phyloP scores from a whole-genome alignment of 495 filamentous ascomycete species.

The Neurospora terricola region DNA sequence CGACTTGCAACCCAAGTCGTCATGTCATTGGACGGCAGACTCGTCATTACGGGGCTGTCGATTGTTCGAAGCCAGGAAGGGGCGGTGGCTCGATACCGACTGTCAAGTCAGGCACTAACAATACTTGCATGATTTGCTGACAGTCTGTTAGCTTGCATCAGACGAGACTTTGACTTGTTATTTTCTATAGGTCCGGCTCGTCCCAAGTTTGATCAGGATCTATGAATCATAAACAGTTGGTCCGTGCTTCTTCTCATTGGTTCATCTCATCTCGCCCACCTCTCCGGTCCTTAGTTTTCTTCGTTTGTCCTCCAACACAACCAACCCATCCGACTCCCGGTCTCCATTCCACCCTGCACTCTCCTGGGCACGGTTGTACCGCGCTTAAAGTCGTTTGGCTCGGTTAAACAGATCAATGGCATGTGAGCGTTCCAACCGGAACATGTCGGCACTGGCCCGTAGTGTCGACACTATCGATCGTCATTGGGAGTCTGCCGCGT shows the following conservation, averaged over 20 bases:
- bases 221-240: not conserved
- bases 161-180: not conserved
- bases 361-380: not conserved
- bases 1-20: not conserved
- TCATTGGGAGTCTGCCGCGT: not conserved
- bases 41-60: not conserved
- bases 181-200: not conserved
- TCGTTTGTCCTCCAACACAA: not conserved
- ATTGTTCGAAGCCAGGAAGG: not conserved
- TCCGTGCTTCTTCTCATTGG: not conserved
- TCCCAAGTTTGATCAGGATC: not conserved
- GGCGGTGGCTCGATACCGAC: not conserved
- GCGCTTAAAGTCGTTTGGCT: not conserved
- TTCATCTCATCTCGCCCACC: not conserved
- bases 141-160: not conserved
- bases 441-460: not conserved
- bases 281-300: not conserved
- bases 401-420: not conserved
- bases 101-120: not conserved
- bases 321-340: not conserved
- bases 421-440: not conserved
- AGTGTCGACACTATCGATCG: not conserved
- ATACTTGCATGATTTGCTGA: not conserved
- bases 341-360: not conserved
- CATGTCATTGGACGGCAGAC: not conserved